phyloP scores from a whole-genome alignment of 805 yeast genomes.

The Priceomyces melissophilus region DNA sequence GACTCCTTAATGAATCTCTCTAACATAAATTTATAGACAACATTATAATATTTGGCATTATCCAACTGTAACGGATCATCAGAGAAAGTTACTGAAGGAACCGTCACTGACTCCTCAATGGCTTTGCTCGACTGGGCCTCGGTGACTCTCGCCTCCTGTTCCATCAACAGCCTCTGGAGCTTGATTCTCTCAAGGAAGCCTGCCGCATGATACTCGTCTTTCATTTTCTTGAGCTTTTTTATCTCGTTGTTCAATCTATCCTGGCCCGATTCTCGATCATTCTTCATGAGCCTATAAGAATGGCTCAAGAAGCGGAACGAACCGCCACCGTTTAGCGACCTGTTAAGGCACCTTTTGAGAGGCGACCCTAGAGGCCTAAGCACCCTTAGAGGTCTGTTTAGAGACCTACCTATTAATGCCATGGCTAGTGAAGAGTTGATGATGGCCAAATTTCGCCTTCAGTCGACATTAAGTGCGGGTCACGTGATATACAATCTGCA shows the following conservation, averaged over 20 bases:
- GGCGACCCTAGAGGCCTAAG: too few species aligned
- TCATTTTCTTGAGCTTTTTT: conserved; percentile 20
- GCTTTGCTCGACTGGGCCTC: conserved; percentile 15
- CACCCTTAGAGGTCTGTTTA: too few species aligned
- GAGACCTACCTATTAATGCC: too few species aligned
- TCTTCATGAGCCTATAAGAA: too few species aligned
- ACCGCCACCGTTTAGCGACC: too few species aligned
- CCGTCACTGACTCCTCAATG: conserved; percentile 10
- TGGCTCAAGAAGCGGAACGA: too few species aligned
- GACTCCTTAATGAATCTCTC: conserved; percentile 24
- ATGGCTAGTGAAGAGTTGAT: too few species aligned
- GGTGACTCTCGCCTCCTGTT: conserved; percentile 21
- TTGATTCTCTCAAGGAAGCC: conserved; percentile 22
- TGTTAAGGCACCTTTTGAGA: too few species aligned
- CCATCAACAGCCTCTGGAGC: conserved; percentile 18
- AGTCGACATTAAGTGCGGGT: too few species aligned
- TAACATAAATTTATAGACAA: conserved; percentile 19
- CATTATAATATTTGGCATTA: conserved; percentile 12
- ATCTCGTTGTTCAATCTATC: conserved; percentile 18
- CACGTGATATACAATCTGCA: too few species aligned
- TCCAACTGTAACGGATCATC: conserved; percentile 18
- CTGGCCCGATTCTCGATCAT: conserved; percentile 5
- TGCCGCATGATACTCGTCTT: conserved; percentile 18
- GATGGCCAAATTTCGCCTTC: too few species aligned
- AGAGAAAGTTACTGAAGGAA: conserved; percentile 15